Evolutionary conservation across 2,329 filamentous ascomycete species (phyloP).

Genomic region (Pyrenochaeta sp.): DNA sequence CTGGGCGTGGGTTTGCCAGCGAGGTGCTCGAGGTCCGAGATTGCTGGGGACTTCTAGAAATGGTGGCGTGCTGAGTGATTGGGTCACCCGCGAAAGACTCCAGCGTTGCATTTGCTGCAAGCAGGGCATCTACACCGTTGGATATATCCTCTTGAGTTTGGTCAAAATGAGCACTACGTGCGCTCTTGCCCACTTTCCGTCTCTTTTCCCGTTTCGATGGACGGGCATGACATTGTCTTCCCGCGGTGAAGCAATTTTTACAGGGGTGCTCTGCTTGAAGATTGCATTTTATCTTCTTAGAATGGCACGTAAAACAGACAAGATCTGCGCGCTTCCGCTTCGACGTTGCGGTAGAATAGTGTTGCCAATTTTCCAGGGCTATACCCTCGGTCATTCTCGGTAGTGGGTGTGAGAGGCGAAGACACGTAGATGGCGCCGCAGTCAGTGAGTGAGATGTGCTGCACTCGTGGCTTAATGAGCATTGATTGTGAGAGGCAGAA

Average conservation of each 20-base stretch:
- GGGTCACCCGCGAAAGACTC: constrained; percentile 3
- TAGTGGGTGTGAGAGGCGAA: neutral
- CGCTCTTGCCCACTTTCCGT: constrained; percentile 6
- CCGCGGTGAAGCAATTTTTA: constrained; percentile 15
- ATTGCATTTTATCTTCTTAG: constrained; percentile 31
- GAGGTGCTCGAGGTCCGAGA: constrained; percentile 11
- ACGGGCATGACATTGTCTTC: constrained; percentile 19
- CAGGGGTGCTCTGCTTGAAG: constrained; percentile 19
- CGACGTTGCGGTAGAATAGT: constrained; percentile 16
- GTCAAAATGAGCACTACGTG: neutral
- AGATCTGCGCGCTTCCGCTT: constrained; percentile 31
- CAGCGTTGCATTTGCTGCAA: constrained; percentile 18
- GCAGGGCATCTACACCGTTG: constrained; percentile 17
- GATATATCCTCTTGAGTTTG: constrained; percentile 1
- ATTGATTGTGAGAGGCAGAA: too few relatives aligned
- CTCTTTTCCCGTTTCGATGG: constrained; percentile 27
- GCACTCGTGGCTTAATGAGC: too few relatives aligned
- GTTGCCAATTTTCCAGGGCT: constrained; percentile 21
- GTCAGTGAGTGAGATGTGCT: neutral
- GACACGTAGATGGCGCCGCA: neutral
- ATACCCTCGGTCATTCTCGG: constrained; percentile 2
- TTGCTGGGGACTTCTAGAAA: constrained; percentile 1
- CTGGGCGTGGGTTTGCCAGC: constrained; percentile 4
- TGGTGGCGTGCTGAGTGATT: neutral
- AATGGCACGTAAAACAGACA: constrained; percentile 25